Evolutionary conservation across 2,329 filamentous ascomycete species (phyloP).

Genomic region (Xylariaceae sp.): DNA sequence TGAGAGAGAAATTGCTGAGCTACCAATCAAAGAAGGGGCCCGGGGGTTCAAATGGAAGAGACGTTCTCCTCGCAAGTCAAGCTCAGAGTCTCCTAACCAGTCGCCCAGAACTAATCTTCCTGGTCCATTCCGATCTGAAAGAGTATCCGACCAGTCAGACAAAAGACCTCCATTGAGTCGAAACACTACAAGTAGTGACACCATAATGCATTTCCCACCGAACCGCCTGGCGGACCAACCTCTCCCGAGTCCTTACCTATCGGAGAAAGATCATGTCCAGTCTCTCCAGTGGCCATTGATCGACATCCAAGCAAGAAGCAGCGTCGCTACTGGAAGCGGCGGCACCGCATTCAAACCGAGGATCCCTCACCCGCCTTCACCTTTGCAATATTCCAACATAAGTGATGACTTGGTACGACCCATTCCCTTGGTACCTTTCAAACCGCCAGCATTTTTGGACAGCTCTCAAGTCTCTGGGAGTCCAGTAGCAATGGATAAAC

Average conservation of each 20-base stretch:
- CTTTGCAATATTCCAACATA: slow-evolving; percentile 9
- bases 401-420: slow-evolving; percentile 2
- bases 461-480: neutral
- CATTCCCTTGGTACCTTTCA: neutral
- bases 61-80: slow-evolving; percentile 27
- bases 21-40: slow-evolving; percentile 30
- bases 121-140: neutral
- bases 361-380: slow-evolving; percentile 2
- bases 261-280: slow-evolving; percentile 23
- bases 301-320: slow-evolving; percentile 4
- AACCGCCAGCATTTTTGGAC: neutral
- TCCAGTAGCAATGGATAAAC: neutral
- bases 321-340: slow-evolving; percentile 6
- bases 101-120: slow-evolving; percentile 5
- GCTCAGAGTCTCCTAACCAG: slow-evolving; percentile 15
- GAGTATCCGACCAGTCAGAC: neutral
- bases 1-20: slow-evolving; percentile 45
- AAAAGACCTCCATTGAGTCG: neutral
- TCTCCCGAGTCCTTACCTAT: slow-evolving; percentile 22
- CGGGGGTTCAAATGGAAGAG: slow-evolving; percentile 42
- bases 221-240: slow-evolving; percentile 9
- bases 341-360: slow-evolving; percentile 3
- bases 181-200: slow-evolving; percentile 12
- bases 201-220: slow-evolving; percentile 4
- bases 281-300: slow-evolving; percentile 23